These are phyloP conservation scores for Thamnidium elegans DNA, from an alignment of 192 early-diverging fungal species.

Conservation along the genomic window DNA sequence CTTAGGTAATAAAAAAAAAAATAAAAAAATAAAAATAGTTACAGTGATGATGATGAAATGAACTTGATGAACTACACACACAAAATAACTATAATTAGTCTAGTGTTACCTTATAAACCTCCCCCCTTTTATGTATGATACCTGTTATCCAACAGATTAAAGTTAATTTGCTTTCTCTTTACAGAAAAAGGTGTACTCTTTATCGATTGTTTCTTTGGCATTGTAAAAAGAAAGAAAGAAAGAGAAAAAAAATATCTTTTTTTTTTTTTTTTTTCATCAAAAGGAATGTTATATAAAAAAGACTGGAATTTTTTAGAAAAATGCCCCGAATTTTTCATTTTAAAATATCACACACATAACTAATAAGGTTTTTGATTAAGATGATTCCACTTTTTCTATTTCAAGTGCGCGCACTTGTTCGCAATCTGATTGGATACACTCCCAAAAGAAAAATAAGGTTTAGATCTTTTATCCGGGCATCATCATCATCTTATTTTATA, in stretches of 20 bases:
- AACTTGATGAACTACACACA: neutral
- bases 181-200: neutral
- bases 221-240: neutral
- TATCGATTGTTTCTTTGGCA: neutral
- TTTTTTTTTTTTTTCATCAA: neutral
- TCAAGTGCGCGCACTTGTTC: too few species aligned
- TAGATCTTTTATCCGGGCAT: too few species aligned
- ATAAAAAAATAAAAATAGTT: neutral
- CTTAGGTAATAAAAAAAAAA: too few species aligned
- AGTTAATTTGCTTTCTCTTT: slow-evolving; percentile 18
- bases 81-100: neutral
- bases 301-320: too few species aligned
- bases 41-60: slow-evolving; percentile 10
- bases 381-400: too few species aligned
- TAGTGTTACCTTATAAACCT: neutral
- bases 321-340: too few species aligned
- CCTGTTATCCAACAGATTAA: slow-evolving; percentile 11
- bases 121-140: neutral
- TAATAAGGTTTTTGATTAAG: too few species aligned
- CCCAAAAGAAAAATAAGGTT: too few species aligned
- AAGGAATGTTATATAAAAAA: neutral
- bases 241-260: neutral
- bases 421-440: too few species aligned
- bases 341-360: too few species aligned
- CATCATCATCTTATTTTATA: too few species aligned